phyloP scores from a whole-genome alignment of 805 yeast genomes.

The Pichia insulana region DNA sequence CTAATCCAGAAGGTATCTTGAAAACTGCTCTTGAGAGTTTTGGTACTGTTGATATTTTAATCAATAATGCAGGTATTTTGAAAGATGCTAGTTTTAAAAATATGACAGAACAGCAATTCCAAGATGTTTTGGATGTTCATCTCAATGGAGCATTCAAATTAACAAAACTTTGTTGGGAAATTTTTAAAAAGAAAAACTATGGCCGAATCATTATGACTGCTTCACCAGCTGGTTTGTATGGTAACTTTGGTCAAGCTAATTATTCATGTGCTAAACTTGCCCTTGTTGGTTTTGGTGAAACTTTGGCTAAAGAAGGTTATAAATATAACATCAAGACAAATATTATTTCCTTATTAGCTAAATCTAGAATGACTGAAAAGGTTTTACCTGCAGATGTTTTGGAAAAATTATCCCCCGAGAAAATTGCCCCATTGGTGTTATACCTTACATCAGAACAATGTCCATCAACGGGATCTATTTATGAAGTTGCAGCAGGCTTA shows the following conservation, averaged over 20 bases:
- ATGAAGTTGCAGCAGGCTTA: constrained; percentile 92
- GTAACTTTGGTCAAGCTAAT: constrained; percentile 95
- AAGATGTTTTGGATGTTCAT: constrained; percentile 77
- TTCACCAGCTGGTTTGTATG: constrained; percentile 94
- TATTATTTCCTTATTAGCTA: constrained; percentile 89
- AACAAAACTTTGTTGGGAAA: constrained; percentile 88
- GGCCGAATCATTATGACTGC: constrained; percentile 93
- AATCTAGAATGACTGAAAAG: constrained; percentile 92
- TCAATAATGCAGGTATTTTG: constrained; percentile 93
- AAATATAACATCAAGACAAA: constrained; percentile 78
- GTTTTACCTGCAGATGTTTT: constrained; percentile 80
- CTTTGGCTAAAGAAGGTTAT: constrained; percentile 89
- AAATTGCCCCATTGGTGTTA: constrained; percentile 85
- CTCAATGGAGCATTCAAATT: constrained; percentile 81
- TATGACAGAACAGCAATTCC: constrained; percentile 75
- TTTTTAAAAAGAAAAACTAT: constrained; percentile 71
- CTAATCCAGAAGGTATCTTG: constrained; percentile 75
- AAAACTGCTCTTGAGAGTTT: constrained; percentile 78
- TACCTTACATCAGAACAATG: constrained; percentile 63
- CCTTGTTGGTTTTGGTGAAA: constrained; percentile 84
- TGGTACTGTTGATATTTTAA: constrained; percentile 80
- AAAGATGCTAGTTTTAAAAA: constrained; percentile 83
- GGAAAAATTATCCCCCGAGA: constrained; percentile 74
- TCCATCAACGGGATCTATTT: constrained; percentile 63
- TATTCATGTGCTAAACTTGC: constrained; percentile 92